Evolutionary conservation across 2,329 filamentous ascomycete genomes (phyloP).

Genomic region (Pyrenophora graminea): DNA sequence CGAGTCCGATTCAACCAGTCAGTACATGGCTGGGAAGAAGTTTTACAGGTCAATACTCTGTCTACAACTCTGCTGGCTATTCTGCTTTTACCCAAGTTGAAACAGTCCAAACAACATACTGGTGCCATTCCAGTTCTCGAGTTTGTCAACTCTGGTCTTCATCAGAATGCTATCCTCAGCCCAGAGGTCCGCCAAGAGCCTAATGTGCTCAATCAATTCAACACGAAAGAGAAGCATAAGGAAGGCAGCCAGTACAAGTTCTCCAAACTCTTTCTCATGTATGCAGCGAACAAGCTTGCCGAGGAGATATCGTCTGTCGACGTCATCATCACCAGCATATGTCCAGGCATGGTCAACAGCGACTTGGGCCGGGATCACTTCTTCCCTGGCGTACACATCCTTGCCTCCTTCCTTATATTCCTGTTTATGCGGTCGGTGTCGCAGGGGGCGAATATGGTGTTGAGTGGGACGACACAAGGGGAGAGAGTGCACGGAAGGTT

Average conservation of each 20-base stretch:
- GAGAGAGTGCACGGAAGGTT: constrained; percentile 42
- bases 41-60: constrained; percentile 62
- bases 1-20: constrained; percentile 29
- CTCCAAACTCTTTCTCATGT: constrained; percentile 46
- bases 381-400: constrained; percentile 31
- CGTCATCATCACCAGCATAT: constrained; percentile 45
- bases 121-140: constrained; percentile 37
- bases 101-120: constrained; percentile 27
- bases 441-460: constrained; percentile 37
- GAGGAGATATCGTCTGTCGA: constrained; percentile 31
- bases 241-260: constrained; percentile 35
- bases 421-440: constrained; percentile 32
- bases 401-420: constrained; percentile 28
- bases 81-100: constrained; percentile 52
- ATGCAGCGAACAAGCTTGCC: constrained; percentile 36
- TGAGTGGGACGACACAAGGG: constrained; percentile 43
- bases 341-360: constrained; percentile 39
- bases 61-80: constrained; percentile 60
- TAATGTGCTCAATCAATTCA: constrained; percentile 39
- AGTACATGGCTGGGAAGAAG: constrained; percentile 48
- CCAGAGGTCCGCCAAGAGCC: constrained; percentile 23
- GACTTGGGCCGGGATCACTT: constrained; percentile 39
- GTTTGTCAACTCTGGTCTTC: constrained; percentile 41
- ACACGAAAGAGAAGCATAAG: constrained; percentile 32
- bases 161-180: constrained; percentile 31